These are phyloP conservation scores for Diaporthe destruens DNA, from an alignment of 2,329 filamentous ascomycete genomes.

Conservation along the genomic window DNA sequence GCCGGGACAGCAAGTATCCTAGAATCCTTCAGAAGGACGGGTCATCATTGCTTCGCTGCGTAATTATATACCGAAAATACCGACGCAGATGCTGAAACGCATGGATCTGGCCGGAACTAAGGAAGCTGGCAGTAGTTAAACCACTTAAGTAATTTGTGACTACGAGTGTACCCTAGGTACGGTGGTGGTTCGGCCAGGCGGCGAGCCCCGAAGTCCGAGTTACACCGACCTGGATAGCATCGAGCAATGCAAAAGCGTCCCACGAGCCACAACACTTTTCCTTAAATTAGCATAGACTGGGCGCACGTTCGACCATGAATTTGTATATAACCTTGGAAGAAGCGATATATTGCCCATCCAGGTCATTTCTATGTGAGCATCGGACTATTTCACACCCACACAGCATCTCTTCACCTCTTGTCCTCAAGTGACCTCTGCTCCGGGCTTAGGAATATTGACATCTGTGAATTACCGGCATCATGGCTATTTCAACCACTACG, in stretches of 20 bases:
- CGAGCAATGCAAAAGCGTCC: background rate
- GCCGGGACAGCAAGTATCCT: too few species aligned
- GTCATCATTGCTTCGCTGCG: conserved; percentile 5
- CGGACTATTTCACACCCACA: background rate
- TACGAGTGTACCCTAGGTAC: background rate
- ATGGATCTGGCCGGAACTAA: background rate
- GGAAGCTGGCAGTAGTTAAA: background rate
- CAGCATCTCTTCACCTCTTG: background rate
- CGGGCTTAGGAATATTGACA: background rate
- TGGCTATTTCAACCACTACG: background rate
- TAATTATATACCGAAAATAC: background rate
- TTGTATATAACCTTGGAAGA: background rate
- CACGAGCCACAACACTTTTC: background rate
- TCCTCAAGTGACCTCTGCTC: background rate
- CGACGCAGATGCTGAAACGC: background rate
- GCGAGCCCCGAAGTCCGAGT: conserved; percentile 18
- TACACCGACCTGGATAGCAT: conserved; percentile 2
- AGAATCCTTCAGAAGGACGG: background rate
- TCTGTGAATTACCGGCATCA: background rate
- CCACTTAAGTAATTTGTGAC: too few species aligned
- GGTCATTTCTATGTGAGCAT: background rate
- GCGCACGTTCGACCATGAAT: too few species aligned
- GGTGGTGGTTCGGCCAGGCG: background rate
- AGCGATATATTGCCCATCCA: background rate
- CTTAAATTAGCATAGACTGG: background rate